A percentile compares a stretch with the other conserved stretches of the same genome.
These are phyloP conservation scores for Citropsis articulata DNA, from an alignment of 345 rosid genomes.

Conservation along the genomic window DNA sequence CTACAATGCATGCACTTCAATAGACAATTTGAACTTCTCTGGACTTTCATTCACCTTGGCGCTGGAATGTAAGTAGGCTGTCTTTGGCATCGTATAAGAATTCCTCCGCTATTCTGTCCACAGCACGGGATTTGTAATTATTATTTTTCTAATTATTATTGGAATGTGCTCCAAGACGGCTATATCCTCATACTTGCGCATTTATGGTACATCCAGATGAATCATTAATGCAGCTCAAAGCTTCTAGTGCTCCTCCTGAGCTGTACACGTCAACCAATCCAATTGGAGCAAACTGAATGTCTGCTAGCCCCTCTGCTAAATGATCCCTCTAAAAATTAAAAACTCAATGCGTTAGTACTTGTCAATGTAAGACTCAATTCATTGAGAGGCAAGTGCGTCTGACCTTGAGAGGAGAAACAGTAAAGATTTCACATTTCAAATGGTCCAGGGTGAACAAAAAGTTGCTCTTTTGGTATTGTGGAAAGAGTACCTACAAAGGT, in stretches of 20 bases:
- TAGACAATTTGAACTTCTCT: background rate
- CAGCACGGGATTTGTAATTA: background rate
- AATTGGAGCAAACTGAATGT: slow-evolving; percentile 31
- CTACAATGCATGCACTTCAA: background rate
- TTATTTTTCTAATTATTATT: background rate
- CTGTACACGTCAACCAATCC: slow-evolving; percentile 33
- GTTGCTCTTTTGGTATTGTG: background rate
- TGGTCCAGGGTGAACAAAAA: background rate
- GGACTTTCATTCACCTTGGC: slow-evolving; percentile 7
- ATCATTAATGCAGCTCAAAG: background rate
- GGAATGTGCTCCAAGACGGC: slow-evolving; percentile 14
- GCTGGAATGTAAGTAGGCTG: slow-evolving; percentile 1
- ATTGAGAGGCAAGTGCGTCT: background rate
- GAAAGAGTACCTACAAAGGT: background rate
- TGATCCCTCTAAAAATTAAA: too few relatives aligned
- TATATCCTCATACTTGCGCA: slow-evolving; percentile 8
- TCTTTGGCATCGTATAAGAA: slow-evolving; percentile 6
- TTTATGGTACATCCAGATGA: background rate
- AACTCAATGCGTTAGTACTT: background rate
- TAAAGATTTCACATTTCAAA: background rate
- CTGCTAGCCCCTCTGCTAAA: background rate
- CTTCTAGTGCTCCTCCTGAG: slow-evolving; percentile 28
- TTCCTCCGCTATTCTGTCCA: background rate
- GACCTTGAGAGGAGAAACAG: background rate
- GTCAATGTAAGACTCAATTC: background rate